These are phyloP conservation scores for Suillus spraguei DNA, from an alignment of 768 basidiomycete genomes.

Conservation along the genomic window DNA sequence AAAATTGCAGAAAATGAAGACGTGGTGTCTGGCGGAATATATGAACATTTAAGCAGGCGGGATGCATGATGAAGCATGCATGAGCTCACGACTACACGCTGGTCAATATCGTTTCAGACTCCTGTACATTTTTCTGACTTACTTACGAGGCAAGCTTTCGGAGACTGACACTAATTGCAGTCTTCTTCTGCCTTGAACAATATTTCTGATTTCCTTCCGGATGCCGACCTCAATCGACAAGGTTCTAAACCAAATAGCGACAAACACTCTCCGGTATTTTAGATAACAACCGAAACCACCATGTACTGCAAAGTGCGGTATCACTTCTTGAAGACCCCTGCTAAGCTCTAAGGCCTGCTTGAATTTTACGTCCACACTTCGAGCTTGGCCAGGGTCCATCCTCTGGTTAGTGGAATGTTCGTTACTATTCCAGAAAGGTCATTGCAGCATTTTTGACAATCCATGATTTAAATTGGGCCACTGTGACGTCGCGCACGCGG, in stretches of 20 bases:
- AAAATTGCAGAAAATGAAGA: constrained; percentile 41
- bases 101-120: constrained; percentile 3
- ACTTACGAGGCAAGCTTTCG: constrained; percentile 11
- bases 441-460: background rate
- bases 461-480: background rate
- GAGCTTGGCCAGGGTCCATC: background rate
- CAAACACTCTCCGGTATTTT: background rate
- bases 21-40: constrained; percentile 14
- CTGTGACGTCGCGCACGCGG: background rate
- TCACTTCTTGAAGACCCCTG: background rate
- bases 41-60: constrained; percentile 23
- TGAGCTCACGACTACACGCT: constrained; percentile 20
- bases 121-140: constrained; percentile 9
- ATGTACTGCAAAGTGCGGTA: background rate
- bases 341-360: background rate
- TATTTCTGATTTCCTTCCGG: background rate
- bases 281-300: background rate
- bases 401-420: background rate
- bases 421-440: background rate
- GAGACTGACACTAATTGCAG: constrained; percentile 4
- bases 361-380: background rate
- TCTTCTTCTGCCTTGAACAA: constrained; percentile 7
- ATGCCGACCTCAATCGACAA: background rate
- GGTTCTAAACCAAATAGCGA: constrained; percentile 2
- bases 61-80: constrained; percentile 47